Conservation (phyloP, 306 rosid species). For the Sechiopsis laciniata region DNA sequence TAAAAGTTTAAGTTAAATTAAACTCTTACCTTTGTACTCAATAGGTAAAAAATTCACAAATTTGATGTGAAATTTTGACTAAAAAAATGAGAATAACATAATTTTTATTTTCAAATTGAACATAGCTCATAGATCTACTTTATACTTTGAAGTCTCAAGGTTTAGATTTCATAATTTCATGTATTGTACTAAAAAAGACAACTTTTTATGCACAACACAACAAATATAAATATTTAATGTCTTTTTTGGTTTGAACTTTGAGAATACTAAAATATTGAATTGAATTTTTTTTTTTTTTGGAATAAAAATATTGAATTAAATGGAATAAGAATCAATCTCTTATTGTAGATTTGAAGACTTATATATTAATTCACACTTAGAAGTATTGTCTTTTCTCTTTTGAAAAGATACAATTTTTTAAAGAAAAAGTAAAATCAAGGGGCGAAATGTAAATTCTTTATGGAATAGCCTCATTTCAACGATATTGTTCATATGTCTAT, state of each 20-base stretch:
- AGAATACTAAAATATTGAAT: constrained; percentile 1
- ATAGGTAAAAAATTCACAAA: too few species aligned
- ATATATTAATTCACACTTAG: too few species aligned
- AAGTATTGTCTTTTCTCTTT: too few species aligned
- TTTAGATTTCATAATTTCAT: too few species aligned
- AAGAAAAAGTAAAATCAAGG: background rate
- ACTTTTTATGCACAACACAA: too few species aligned
- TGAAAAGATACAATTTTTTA: background rate
- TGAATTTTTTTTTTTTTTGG: too few species aligned
- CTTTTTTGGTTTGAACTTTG: background rate
- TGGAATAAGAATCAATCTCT: background rate
- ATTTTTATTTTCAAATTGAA: too few species aligned
- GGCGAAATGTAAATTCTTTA: background rate
- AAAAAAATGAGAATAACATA: too few species aligned
- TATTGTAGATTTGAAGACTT: background rate
- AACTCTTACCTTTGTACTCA: background rate
- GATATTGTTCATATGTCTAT: background rate
- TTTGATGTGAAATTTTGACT: background rate
- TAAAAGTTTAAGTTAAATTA: too few species aligned
- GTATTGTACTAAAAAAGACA: background rate
- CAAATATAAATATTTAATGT: background rate
- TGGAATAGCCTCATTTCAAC: background rate
- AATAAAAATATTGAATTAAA: background rate
- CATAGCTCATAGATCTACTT: too few species aligned
- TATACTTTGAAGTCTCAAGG: too few species aligned